A percentile compares a stretch with the other conserved stretches of the same genome.
Conservation (phyloP, 805 yeast genomes). For the Candida ipomoeae region DNA sequence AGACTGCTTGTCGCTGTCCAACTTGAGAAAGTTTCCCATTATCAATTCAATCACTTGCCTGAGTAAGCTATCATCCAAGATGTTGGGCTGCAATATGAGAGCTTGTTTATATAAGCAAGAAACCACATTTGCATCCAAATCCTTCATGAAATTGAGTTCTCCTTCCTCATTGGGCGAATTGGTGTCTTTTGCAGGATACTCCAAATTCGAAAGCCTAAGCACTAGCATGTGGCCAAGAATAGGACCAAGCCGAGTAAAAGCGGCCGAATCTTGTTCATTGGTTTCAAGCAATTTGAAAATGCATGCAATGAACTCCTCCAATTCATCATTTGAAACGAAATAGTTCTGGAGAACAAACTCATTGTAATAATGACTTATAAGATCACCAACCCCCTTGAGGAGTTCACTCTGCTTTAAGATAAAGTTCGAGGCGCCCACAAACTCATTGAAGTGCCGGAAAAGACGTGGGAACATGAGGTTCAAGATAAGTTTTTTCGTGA, state of each 20-base stretch:
- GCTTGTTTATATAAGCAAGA: conserved; percentile 32
- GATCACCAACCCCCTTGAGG: conserved; percentile 22
- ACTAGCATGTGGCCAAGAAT: conserved; percentile 25
- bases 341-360: conserved; percentile 31
- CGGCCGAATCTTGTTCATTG: conserved; percentile 2
- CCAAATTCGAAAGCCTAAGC: conserved; percentile 25
- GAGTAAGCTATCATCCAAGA: conserved; percentile 30
- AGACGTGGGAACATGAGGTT: conserved; percentile 34
- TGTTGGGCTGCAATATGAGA: conserved; percentile 26
- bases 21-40: conserved; percentile 26
- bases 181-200: conserved; percentile 9
- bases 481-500: conserved; percentile 31
- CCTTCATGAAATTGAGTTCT: conserved; percentile 12
- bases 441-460: conserved; percentile 33
- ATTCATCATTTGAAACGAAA: conserved; percentile 18
- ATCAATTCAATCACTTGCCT: conserved; percentile 31
- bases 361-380: conserved; percentile 24
- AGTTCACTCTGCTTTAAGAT: conserved; percentile 33
- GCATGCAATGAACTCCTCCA: conserved; percentile 27
- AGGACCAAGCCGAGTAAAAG: conserved; percentile 8
- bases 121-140: conserved; percentile 21
- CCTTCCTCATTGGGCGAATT: conserved; percentile 7
- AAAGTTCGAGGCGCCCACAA: conserved; percentile 29
- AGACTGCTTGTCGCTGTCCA: conserved; percentile 15
- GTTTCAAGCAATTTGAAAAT: conserved; percentile 31